phyloP scores from a whole-genome alignment of 129 eudicot species.

The Deinandra increscens region DNA sequence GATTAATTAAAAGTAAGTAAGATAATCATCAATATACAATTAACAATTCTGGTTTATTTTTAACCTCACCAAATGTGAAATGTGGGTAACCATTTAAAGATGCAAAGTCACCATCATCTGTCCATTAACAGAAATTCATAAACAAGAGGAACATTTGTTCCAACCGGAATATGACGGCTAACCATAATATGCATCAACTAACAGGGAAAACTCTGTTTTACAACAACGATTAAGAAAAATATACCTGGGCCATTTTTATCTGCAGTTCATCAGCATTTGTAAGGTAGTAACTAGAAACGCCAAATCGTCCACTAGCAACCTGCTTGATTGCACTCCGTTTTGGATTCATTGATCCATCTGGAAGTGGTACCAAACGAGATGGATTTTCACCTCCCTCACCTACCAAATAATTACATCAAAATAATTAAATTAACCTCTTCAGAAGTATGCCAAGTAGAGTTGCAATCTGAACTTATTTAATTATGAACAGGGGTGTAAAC shows the following conservation, averaged over 20 bases:
- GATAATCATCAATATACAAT: background rate
- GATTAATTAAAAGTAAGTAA: conserved; percentile 18
- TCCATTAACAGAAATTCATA: conserved; percentile 59
- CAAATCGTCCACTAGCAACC: conserved; percentile 99
- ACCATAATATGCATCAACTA: conserved; percentile 2
- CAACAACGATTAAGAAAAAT: background rate
- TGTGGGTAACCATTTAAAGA: conserved; percentile 57
- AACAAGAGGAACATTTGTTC: conserved; percentile 58
- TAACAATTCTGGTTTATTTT: conserved; percentile 30
- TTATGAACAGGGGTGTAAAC: background rate
- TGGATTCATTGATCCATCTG: conserved; percentile 93
- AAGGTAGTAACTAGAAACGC: conserved; percentile 92
- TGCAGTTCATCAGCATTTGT: conserved; percentile 96
- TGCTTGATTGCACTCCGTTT: conserved; percentile 95
- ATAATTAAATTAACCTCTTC: background rate
- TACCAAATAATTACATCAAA: conserved; percentile 15
- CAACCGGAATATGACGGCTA: conserved; percentile 24
- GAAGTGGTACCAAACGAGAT: conserved; percentile 91
- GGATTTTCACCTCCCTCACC: conserved; percentile 99
- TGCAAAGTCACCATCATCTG: conserved; percentile 75
- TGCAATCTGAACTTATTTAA: background rate
- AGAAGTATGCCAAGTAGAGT: background rate
- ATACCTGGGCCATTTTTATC: conserved; percentile 99
- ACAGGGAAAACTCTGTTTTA: conserved; percentile 3
- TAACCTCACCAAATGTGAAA: conserved; percentile 62